Conservation (phyloP, 768 basidiomycete genomes). For the Mycena crocata region DNA sequence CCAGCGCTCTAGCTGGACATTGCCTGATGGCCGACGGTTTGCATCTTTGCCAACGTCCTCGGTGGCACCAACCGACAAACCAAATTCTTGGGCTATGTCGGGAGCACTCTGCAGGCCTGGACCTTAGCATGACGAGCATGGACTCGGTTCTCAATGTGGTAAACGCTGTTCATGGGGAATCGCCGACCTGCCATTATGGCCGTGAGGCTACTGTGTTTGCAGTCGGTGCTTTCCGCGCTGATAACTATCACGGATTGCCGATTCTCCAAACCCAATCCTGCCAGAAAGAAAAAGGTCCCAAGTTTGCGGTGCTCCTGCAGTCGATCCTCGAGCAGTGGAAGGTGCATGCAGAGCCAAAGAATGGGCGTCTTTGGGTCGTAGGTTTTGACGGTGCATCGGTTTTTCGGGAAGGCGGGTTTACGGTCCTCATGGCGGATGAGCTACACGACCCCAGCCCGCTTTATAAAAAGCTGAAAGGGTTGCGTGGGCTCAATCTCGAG, state of each 20-base stretch:
- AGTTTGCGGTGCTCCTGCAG: neutral
- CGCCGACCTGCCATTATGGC: neutral
- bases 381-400: constrained; percentile 30
- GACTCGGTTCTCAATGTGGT: neutral
- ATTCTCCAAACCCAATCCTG: neutral
- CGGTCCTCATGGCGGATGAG: constrained; percentile 1
- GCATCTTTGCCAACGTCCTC: neutral
- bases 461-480: constrained; percentile 8
- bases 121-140: neutral
- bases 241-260: neutral
- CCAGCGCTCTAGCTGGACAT: neutral
- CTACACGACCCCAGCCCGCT: constrained; percentile 3
- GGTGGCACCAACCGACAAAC: neutral
- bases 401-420: constrained; percentile 14
- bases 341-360: neutral
- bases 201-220: neutral
- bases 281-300: neutral
- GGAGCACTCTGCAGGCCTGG: neutral
- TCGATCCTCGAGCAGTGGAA: neutral
- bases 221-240: neutral
- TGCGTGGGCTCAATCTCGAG: constrained; percentile 31
- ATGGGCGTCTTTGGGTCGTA: constrained; percentile 24
- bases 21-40: neutral
- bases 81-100: neutral
- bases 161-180: neutral